Evolutionary conservation across 345 rosid genomes (phyloP), one percentile per base, ranked within the genome.

Genomic region (Lumnitzera racemosa): DNA sequence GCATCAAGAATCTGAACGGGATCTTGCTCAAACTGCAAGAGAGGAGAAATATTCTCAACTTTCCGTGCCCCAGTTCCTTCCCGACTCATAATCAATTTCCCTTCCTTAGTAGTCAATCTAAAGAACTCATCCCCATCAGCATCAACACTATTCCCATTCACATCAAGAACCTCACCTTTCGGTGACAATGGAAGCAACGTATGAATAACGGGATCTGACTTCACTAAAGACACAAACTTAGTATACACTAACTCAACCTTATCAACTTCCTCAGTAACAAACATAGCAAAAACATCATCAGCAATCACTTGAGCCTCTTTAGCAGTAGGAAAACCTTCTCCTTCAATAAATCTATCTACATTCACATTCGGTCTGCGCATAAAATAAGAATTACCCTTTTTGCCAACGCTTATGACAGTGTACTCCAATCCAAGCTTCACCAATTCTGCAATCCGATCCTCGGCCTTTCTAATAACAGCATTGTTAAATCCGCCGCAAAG

Each of bases 1-100:
- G 96, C 95, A 70, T 91, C 96, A 50, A 91, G 87, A 74, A 89
- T 91, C 79, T 89, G 96, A 71, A 72, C 84, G 3, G 95, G 96
- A 57, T 89, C 95, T 73, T 89, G 96, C 76, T 89, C 98, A 63
- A 91, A 89, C 76, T 76, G 76, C 92, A 80, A 64, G 65, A 91
- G 81, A 0, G 98, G 90, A 1, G 80, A 75, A 23, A 81, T 55
- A 5, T 36, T 9, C 50, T 61, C 73, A 2, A 62, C 76, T 15
- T 59, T 65, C 47, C 63, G 69, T 20, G 56, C 56, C 52, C 59
- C 66, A 59, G 72, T 62, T 47, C 70, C 78, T 2, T 77, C 83
- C 77, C 89, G 85, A 76, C 79, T 78, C 67, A 87, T 76, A 57
- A 70, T 64, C 64, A 91, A 61, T 61, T 83, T 91, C 65, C 91